Evolutionary conservation across 768 basidiomycete species (phyloP), one percentile per base, ranked within the genome.

Genomic region (Russula earlei): DNA sequence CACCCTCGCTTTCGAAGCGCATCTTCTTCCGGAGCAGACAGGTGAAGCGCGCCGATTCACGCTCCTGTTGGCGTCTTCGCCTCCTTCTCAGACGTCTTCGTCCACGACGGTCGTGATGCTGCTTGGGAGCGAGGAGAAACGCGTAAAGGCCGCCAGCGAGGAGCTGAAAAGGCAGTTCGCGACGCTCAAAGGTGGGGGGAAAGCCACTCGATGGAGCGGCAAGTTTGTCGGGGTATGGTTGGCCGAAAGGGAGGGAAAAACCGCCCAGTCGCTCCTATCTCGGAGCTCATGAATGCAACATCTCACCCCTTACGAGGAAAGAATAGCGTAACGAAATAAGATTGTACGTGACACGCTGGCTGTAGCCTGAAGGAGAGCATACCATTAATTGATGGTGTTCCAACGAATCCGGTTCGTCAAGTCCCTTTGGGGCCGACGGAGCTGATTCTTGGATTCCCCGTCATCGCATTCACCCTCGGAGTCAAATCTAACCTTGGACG

Each of bases 171-270:
- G 69, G 5, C 81, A 76, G 60, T 70, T 85, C 60, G 61, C 54
- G 27, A 72, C 73, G 9, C 74, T 85, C 45, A 91, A 84, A 70
- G 89, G 89, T 7, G 89, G 89, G 11, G 87, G 88, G 4, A 88
- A 85, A 64, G 87, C 85, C 1, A 61, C 71, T 17, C 79, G 77
- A 62, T 90, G 87, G 84, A 88, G 87, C 58, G 87, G 88, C 10
- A 85, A 89, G 66, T 77, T 75, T 53, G 74, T 67, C 7, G 87
- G 87, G 0, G 76, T 81, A 14, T 86, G 84, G 84, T 77, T 76
- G 62, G 73, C 71, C 17, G 68, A 59, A 5, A 74, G 72, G 56
- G 80, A 83, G 60, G 69, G 69, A 24, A 63, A 57, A 9, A 44
- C 62, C 1, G 69, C 81, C 9, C 49, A 48, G 2, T n/a, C 31